phyloP scores from a whole-genome alignment of 495 filamentous ascomycete genomes.

The Penicillium longicatenatum region DNA sequence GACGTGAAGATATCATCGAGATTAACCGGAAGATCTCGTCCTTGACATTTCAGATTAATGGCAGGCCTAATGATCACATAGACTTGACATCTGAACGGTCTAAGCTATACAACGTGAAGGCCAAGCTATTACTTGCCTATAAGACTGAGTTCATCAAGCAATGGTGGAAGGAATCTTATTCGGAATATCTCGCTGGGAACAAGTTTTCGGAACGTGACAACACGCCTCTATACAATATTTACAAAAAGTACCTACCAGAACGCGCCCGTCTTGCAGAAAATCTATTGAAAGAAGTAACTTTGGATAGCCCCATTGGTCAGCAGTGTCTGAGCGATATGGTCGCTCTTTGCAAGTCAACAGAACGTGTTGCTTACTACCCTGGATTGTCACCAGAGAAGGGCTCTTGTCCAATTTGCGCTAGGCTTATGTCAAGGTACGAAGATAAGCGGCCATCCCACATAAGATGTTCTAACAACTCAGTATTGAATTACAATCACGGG shows the following conservation, averaged over 20 bases:
- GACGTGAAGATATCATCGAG: constrained; percentile 12
- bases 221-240: constrained; percentile 22
- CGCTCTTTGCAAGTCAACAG: constrained; percentile 19
- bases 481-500: constrained; percentile 8
- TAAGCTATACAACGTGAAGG: constrained; percentile 23
- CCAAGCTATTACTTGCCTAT: constrained; percentile 14
- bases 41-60: constrained; percentile 17
- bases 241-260: constrained; percentile 22
- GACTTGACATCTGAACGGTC: constrained; percentile 10
- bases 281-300: constrained; percentile 16
- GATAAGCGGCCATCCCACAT: background rate
- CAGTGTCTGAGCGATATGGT: constrained; percentile 23
- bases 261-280: constrained; percentile 12
- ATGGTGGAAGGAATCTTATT: constrained; percentile 24
- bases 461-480: constrained; percentile 11
- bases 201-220: constrained; percentile 20
- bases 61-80: constrained; percentile 7
- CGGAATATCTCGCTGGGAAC: constrained; percentile 23
- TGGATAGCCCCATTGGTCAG: constrained; percentile 22
- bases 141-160: constrained; percentile 17
- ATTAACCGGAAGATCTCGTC: constrained; percentile 21
- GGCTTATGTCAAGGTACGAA: constrained; percentile 11
- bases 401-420: constrained; percentile 15
- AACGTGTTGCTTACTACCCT: constrained; percentile 22
- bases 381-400: constrained; percentile 12